Evolutionary conservation across 495 filamentous ascomycete genomes (phyloP), one percentile per base, ranked within the genome.

Genomic region (Chaetomidium leptoderma): DNA sequence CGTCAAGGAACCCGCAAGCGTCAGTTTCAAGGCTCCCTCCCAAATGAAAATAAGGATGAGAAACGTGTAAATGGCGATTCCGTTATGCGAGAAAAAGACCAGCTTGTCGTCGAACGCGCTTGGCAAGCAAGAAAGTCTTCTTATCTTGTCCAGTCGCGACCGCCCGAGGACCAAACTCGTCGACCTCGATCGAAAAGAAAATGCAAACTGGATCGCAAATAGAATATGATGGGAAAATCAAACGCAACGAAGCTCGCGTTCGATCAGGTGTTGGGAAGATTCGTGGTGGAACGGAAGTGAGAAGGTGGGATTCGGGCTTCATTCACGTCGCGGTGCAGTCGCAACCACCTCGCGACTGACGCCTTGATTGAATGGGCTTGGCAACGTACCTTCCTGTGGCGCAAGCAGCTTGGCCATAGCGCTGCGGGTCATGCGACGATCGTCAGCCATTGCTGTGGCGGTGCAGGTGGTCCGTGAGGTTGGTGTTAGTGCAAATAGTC

Each of bases 331-430:
- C 46, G 47, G 11, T 37, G 29, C 30, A 29, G 23, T 48, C 35
- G 35, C 16, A 33, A 27, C n/a, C 13, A 14, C 24, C 23, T 24
- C 24, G 44, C 43, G 53, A 32, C 46, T 13, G 29, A n/a, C 46
- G 4, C 3, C 17, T 40, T 24, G 37, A 36, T 27, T 6, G 7
- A 14, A 16, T 29, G 19, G 13, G 27, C 26, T 49, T 21, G 42
- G 47, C 19, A 32, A 58, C 56, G 29, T 52, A 58, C 56, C 56
- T 52, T 27, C 13, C 17, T 36, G 47, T 45, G 56, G 56, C 56
- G 47, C 13, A 8, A n/a, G 4, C 17, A 23, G 44, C n/a, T 32
- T 44, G 0, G 26, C 48, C 40, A n/a, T 6, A 7, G 29, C 32
- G 45, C 33, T 8, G 9, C 50, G 49, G 16, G 49, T 39, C 1